These are phyloP conservation scores for Mucor irregularis DNA, from an alignment of 371 early-diverging fungal species.

Conservation along the genomic window DNA sequence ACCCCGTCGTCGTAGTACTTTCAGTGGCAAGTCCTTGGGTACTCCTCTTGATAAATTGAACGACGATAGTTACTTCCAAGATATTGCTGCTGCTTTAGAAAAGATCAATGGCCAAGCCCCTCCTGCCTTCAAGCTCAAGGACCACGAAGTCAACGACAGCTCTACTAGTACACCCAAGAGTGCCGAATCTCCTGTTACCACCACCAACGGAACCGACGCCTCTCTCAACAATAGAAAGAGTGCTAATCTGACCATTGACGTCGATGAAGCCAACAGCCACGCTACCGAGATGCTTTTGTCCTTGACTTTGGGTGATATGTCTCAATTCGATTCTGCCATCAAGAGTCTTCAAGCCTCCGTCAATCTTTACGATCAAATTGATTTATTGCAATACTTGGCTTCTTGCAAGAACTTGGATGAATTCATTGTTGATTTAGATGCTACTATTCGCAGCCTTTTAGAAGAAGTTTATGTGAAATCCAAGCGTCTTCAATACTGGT, in stretches of 20 bases:
- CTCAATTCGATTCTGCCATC: slow-evolving; percentile 64
- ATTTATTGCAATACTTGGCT: slow-evolving; percentile 79
- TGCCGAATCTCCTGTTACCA: slow-evolving; percentile 3
- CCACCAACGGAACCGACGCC: not conserved
- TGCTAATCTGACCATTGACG: not conserved
- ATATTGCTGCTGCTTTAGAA: slow-evolving; percentile 32
- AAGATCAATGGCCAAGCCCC: slow-evolving; percentile 23
- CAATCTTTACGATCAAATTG: slow-evolving; percentile 82
- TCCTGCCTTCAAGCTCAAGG: slow-evolving; percentile 52
- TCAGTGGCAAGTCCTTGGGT: slow-evolving; percentile 39
- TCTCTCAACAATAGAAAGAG: not conserved
- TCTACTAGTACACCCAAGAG: not conserved
- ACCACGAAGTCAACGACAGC: slow-evolving; percentile 38
- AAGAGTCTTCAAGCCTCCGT: slow-evolving; percentile 62
- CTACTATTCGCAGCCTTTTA: slow-evolving; percentile 64
- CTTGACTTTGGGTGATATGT: slow-evolving; percentile 69
- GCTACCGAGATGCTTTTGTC: slow-evolving; percentile 48
- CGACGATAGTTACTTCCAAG: slow-evolving; percentile 48
- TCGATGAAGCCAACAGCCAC: not conserved
- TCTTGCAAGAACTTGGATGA: slow-evolving; percentile 68
- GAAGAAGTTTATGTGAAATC: slow-evolving; percentile 86
- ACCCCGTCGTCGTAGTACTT: slow-evolving; percentile 49
- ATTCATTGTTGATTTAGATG: slow-evolving; percentile 50
- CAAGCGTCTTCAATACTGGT: slow-evolving; percentile 74
- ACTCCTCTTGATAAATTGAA: slow-evolving; percentile 37